A percentile compares a stretch with the other conserved stretches of the same genome.
Evolutionary conservation across 116 monocot species (phyloP).

Genomic region (Cymodocea nodosa): DNA sequence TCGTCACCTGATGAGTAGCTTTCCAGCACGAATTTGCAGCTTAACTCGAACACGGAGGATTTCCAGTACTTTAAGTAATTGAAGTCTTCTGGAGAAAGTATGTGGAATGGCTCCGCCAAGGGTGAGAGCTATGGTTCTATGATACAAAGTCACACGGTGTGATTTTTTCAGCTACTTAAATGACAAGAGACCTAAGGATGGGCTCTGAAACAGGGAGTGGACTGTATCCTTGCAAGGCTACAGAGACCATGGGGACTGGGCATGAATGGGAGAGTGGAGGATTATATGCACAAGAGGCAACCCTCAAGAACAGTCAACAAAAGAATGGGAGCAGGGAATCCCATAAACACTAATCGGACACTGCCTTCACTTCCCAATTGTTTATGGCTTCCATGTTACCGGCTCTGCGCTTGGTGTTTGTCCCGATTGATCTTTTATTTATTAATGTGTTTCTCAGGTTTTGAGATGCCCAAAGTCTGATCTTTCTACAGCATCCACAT

Average conservation of each 20-base stretch:
- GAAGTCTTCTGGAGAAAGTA: neutral
- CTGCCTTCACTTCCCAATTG: neutral
- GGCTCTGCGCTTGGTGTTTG: neutral
- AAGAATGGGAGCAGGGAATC: no score
- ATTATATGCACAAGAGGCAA: neutral
- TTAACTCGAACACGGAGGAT: neutral
- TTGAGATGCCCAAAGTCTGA: neutral
- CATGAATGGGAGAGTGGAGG: constrained; percentile 1
- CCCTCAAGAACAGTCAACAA: constrained; percentile 1
- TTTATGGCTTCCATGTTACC: constrained; percentile 3
- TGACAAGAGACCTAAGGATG: constrained; percentile 16
- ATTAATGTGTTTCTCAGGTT: neutral
- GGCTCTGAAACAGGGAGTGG: constrained; percentile 6
- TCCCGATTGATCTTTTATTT: neutral
- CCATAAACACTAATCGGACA: neutral
- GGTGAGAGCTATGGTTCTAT: no score
- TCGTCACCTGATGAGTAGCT: neutral
- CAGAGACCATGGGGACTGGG: constrained; percentile 18
- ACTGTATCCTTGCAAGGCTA: constrained; percentile 8
- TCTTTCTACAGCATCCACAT: neutral
- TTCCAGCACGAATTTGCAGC: neutral
- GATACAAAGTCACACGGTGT: no score
- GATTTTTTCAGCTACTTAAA: no score
- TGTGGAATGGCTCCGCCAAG: no score
- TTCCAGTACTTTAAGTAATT: neutral